These are phyloP conservation scores for Rhipidocladum racemiflorum DNA, from an alignment of 176 grass and related monocot species.

Conservation along the genomic window DNA sequence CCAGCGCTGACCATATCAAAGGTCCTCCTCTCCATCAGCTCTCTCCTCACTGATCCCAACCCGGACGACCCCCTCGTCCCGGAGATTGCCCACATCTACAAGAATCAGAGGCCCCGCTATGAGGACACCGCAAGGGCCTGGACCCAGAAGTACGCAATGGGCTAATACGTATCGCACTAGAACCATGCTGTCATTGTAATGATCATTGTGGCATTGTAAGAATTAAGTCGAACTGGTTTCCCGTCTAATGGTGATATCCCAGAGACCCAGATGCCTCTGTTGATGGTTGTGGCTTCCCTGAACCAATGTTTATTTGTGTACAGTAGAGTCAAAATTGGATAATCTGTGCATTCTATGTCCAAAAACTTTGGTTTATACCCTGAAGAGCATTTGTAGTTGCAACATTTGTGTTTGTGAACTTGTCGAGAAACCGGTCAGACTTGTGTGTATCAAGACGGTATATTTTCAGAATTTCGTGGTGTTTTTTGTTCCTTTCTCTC, in stretches of 20 bases:
- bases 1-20: constrained; percentile 76
- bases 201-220: neutral
- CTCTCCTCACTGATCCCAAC: constrained; percentile 71
- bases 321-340: neutral
- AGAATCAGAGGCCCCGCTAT: constrained; percentile 38
- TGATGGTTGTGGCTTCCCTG: neutral
- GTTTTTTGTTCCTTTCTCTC: neutral
- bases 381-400: neutral
- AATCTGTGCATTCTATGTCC: neutral
- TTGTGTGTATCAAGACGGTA: neutral
- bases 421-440: neutral
- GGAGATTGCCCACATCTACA: constrained; percentile 72
- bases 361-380: constrained; percentile 20
- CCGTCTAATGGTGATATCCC: neutral
- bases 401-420: neutral
- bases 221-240: neutral
- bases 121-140: constrained; percentile 50
- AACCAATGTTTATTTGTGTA: constrained; percentile 30
- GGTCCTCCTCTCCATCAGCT: constrained; percentile 75
- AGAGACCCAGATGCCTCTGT: neutral
- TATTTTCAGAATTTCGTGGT: neutral
- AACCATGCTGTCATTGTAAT: neutral
- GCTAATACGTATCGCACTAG: neutral
- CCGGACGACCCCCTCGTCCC: constrained; percentile 71
- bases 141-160: constrained; percentile 58